These are phyloP conservation scores for Suhomyces anneliseae DNA, from an alignment of 1,139 yeast genomes.

Conservation along the genomic window DNA sequence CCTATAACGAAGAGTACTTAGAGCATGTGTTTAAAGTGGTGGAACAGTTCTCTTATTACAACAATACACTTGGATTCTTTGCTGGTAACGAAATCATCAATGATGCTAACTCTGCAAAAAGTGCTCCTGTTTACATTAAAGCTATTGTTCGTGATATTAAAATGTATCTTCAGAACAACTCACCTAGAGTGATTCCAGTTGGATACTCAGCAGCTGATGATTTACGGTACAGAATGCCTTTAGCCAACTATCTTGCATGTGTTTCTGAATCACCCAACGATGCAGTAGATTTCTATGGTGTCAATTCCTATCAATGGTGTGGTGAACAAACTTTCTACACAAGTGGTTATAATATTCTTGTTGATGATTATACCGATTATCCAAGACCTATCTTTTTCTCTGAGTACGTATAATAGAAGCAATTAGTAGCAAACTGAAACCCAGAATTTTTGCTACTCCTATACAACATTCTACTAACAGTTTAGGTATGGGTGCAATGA, in stretches of 20 bases:
- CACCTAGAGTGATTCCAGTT: conserved; percentile 74
- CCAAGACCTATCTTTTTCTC: conserved; percentile 83
- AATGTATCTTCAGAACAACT: conserved; percentile 56
- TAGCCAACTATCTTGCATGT: conserved; percentile 83
- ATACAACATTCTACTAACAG: conserved; percentile 10
- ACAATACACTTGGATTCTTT: conserved; percentile 88
- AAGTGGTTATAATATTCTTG: conserved; percentile 79
- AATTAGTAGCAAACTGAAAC: background rate
- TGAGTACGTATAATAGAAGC: conserved; percentile 50
- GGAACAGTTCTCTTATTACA: conserved; percentile 79
- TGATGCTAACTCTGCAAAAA: conserved; percentile 70
- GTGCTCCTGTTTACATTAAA: conserved; percentile 70
- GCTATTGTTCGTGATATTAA: conserved; percentile 82
- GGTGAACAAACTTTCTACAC: conserved; percentile 80
- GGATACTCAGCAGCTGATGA: conserved; percentile 98
- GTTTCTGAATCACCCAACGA: conserved; percentile 55
- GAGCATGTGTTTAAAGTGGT: conserved; percentile 77
- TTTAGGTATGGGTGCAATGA: conserved; percentile 75
- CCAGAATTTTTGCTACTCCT: background rate
- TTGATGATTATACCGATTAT: conserved; percentile 65
- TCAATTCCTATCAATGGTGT: conserved; percentile 97
- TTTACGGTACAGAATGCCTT: conserved; percentile 65
- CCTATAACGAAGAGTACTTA: conserved; percentile 68
- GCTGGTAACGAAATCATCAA: conserved; percentile 94
- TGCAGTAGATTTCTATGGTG: conserved; percentile 89